A percentile compares a stretch with the other conserved stretches of the same genome.
These are phyloP conservation scores for Trypanosoma brucei DNA, from an alignment of 208 protist genomes.

Conservation along the genomic window DNA sequence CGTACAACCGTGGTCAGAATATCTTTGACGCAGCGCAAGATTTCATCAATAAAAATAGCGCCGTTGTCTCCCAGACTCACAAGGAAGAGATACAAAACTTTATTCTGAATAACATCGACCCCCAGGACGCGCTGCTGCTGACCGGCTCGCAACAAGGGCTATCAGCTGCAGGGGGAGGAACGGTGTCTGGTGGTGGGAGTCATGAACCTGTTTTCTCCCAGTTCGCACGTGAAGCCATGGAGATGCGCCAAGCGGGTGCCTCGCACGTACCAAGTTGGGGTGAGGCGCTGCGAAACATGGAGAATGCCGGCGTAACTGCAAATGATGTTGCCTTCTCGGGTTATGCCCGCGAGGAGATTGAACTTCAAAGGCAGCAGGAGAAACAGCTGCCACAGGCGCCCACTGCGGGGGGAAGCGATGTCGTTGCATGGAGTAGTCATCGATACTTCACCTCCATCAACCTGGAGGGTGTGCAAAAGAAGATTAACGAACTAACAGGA, in stretches of 20 bases:
- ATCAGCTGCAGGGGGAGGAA: conserved; percentile 1
- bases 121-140: conserved; percentile 33
- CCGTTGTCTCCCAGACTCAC: conserved; percentile 75
- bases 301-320: conserved; percentile 3
- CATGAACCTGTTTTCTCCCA: conserved; percentile 23
- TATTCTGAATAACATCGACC: conserved; percentile 66
- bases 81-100: conserved; percentile 93
- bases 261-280: conserved; percentile 11
- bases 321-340: conserved; percentile 23
- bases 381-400: conserved; percentile 6
- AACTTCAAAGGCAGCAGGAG: conserved; percentile 10
- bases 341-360: conserved; percentile 20
- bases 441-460: conserved; percentile 57
- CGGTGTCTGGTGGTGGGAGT: neutral
- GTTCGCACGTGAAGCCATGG: conserved; percentile 23
- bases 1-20: conserved; percentile 89
- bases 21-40: conserved; percentile 82
- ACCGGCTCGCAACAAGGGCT: conserved; percentile 11
- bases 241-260: conserved; percentile 9
- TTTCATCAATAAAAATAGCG: conserved; percentile 82
- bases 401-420: neutral
- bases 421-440: conserved; percentile 8
- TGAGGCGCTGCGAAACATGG: conserved; percentile 21
- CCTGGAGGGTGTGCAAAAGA: conserved; percentile 36
- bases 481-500: conserved; percentile 40